Evolutionary conservation across 2,329 filamentous ascomycete genomes (phyloP).

Genomic region (Tolypocladium paradoxum): DNA sequence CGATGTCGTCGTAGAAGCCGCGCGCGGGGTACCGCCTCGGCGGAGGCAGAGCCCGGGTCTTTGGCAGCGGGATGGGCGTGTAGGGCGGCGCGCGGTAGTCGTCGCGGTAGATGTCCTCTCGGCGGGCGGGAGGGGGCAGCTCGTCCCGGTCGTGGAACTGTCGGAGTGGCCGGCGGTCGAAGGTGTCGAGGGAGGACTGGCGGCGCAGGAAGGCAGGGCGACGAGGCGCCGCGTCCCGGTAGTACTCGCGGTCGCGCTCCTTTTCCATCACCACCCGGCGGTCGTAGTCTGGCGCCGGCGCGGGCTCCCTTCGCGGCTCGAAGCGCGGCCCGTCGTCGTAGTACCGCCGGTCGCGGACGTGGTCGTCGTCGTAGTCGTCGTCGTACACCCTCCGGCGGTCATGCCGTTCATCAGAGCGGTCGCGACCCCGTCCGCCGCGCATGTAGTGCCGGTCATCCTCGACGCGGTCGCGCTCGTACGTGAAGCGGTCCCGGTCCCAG

Average conservation of each 20-base stretch:
- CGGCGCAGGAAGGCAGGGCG: slow-evolving; percentile 63
- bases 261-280: slow-evolving; percentile 45
- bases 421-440: slow-evolving; percentile 26
- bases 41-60: slow-evolving; percentile 48
- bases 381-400: slow-evolving; percentile 39
- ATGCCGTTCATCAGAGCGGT: slow-evolving; percentile 38
- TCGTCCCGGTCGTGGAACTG: slow-evolving; percentile 46
- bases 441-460: slow-evolving; percentile 40
- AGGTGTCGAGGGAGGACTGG: slow-evolving; percentile 84
- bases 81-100: slow-evolving; percentile 36
- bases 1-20: slow-evolving; percentile 54
- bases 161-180: slow-evolving; percentile 59
- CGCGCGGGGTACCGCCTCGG: slow-evolving; percentile 45
- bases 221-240: slow-evolving; percentile 38
- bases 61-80: slow-evolving; percentile 58
- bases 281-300: slow-evolving; percentile 32
- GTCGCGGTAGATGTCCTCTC: slow-evolving; percentile 35
- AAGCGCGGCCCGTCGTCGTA: slow-evolving; percentile 43
- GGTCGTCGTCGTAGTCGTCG: slow-evolving; percentile 36
- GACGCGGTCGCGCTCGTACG: slow-evolving; percentile 26
- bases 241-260: slow-evolving; percentile 40
- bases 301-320: slow-evolving; percentile 18
- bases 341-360: slow-evolving; percentile 38
- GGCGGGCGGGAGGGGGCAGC: slow-evolving; percentile 47
- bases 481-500: slow-evolving; percentile 46